Conservation (phyloP, 176 grass and related monocot species). For the Triticum dicoccoides region DNA sequence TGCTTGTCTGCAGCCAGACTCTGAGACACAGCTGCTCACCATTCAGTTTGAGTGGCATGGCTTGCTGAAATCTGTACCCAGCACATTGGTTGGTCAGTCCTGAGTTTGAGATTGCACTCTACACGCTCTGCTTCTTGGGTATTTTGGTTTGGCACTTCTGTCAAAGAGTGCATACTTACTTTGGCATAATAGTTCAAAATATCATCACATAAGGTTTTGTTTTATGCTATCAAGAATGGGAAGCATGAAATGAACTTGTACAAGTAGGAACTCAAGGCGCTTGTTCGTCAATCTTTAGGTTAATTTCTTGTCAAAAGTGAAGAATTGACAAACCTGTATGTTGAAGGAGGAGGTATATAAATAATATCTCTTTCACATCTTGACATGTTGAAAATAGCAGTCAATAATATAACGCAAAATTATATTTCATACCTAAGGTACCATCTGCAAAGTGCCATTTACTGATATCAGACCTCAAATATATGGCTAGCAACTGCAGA, state of each 20-base stretch:
- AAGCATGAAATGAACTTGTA: not conserved
- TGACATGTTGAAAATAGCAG: too few species aligned
- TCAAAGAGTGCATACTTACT: not conserved
- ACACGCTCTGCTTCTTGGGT: conserved; percentile 66
- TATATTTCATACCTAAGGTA: not conserved
- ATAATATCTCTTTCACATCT: not conserved
- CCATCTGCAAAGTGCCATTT: not conserved
- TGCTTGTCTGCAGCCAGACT: conserved; percentile 57
- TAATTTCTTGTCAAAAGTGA: not conserved
- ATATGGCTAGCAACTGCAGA: not conserved
- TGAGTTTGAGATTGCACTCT: conserved; percentile 92
- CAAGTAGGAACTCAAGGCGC: not conserved
- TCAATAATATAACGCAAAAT: not conserved
- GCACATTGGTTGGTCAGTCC: conserved; percentile 83
- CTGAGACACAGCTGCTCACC: conserved; percentile 75
- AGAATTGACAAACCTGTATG: not conserved
- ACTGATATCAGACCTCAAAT: not conserved
- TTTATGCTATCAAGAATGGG: not conserved
- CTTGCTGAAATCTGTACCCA: conserved; percentile 90
- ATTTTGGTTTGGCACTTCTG: too few species aligned
- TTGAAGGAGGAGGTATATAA: not conserved
- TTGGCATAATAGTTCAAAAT: not conserved
- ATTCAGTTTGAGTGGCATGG: conserved; percentile 92
- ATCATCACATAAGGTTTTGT: not conserved
- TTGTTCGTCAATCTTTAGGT: not conserved